A percentile compares a stretch with the other conserved stretches of the same genome.
These are phyloP conservation scores for Diutina siamensis DNA, from an alignment of 1,139 yeast genomes.

Conservation along the genomic window DNA sequence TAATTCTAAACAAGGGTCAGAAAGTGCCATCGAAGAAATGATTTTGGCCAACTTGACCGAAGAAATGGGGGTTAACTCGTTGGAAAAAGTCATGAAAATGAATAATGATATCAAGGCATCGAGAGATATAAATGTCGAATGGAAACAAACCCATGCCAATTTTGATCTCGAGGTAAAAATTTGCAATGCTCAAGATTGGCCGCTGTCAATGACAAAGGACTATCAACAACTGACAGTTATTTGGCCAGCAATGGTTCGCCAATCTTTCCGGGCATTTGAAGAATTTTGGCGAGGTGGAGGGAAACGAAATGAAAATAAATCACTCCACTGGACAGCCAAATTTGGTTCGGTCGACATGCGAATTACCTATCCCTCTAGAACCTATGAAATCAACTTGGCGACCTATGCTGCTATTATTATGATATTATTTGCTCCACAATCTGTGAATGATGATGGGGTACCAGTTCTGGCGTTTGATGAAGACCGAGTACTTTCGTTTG, in stretches of 20 bases:
- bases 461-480: conserved; percentile 33
- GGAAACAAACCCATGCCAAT: conserved; percentile 23
- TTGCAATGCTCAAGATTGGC: conserved; percentile 43
- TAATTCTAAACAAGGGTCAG: conserved; percentile 38
- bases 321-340: conserved; percentile 73
- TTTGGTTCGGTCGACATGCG: conserved; percentile 74
- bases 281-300: conserved; percentile 33
- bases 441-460: conserved; percentile 30
- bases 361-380: conserved; percentile 50
- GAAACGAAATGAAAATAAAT: conserved; percentile 60
- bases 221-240: conserved; percentile 46
- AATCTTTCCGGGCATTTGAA: conserved; percentile 28
- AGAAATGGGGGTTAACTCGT: conserved; percentile 58
- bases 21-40: conserved; percentile 46
- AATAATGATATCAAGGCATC: conserved; percentile 70
- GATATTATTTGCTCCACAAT: conserved; percentile 53
- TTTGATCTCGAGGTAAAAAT: conserved; percentile 40
- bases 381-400: conserved; percentile 75
- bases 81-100: conserved; percentile 82
- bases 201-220: conserved; percentile 41
- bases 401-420: conserved; percentile 71
- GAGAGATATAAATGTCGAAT: conserved; percentile 44
- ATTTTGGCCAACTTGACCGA: conserved; percentile 61
- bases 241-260: conserved; percentile 31
- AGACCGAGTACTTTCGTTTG: conserved; percentile 30